Base-by-base conservation (phyloP, 352 stramenopile species). In the Pythium periplocum region DNA sequence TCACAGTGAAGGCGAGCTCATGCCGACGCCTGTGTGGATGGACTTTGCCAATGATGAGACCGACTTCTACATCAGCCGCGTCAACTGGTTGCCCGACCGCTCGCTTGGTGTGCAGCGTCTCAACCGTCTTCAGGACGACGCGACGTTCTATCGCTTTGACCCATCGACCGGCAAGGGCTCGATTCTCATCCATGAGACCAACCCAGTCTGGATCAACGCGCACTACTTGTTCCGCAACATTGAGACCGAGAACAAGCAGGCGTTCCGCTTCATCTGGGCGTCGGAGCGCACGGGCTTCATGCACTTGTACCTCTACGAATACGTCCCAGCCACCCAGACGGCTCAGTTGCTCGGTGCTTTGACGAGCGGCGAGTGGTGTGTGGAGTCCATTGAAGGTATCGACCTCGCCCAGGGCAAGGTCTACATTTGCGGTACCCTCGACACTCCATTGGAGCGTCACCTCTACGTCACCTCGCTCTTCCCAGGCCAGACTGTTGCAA, bases 281-380 rank as follows among this genome's bases (percentile, higher is more conserved):
- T 97, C 86, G 1, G 95, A 99, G 73, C 71, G 93, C 42, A 85
- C 73, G 33, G 95, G 95, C n/a, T 98, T 86, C 62, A 95, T 91
- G 75, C 95, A 98, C 55, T 64, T 99, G 45, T 98, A 99, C 71
- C 67, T 98, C 51, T 98, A 98, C 68, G 94, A 95, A 54, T 98
- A 87, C 59, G 66, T 61, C 37, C 55, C 75, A 34, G 57, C 66
- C 30, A 64, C 68, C 3, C 48, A 54, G 1, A 62, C 49, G 33
- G 68, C 76, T 6, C 65, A 76, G 36, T 56, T 84, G 6, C 49
- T 94, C 33, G 78, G 74, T 1, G 61, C 81, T 37, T 64, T 94
- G 31, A 94, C 83, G 38, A 70, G 64, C 34, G 84, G 83, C 33
- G 54, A 74, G 7, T 90, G 80, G 77, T 81, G 69, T 59, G 81